Conservation (phyloP, 2,329 filamentous ascomycete genomes). For the Rhinocladiella similis region DNA sequence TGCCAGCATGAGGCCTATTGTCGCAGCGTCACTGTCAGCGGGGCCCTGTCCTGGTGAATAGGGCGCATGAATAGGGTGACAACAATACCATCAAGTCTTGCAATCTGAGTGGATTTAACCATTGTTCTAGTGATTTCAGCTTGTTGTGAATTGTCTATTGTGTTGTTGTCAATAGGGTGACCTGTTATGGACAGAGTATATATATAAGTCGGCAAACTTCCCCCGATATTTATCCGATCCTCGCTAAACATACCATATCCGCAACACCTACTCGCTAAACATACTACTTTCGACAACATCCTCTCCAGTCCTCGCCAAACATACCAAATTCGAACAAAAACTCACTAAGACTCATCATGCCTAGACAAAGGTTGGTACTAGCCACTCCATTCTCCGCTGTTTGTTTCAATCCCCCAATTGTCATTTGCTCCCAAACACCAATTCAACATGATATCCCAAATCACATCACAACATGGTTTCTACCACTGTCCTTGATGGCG, state of each 20-base stretch:
- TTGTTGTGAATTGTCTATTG: background rate
- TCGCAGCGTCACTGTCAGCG: slow-evolving; percentile 8
- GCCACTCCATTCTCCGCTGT: no score
- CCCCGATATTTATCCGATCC: no score
- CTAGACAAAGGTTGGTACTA: no score
- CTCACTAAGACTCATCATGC: no score
- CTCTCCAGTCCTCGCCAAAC: no score
- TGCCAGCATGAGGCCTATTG: slow-evolving; percentile 83
- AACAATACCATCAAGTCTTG: slow-evolving; percentile 76
- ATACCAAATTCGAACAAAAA: no score
- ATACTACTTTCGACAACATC: background rate
- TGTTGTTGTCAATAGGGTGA: background rate
- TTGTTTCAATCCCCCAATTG: no score
- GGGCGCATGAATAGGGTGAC: background rate
- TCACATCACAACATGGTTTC: no score
- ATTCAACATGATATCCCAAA: no score
- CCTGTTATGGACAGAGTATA: background rate
- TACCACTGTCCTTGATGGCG: no score
- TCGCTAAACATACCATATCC: background rate
- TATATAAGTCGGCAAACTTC: background rate
- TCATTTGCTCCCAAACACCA: no score
- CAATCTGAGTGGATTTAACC: slow-evolving; percentile 93
- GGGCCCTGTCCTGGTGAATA: background rate
- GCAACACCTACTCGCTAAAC: background rate
- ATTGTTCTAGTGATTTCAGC: slow-evolving; percentile 53